Conservation (phyloP, 202 grass and related monocot genomes). For the Schoenoplectus triqueter region DNA sequence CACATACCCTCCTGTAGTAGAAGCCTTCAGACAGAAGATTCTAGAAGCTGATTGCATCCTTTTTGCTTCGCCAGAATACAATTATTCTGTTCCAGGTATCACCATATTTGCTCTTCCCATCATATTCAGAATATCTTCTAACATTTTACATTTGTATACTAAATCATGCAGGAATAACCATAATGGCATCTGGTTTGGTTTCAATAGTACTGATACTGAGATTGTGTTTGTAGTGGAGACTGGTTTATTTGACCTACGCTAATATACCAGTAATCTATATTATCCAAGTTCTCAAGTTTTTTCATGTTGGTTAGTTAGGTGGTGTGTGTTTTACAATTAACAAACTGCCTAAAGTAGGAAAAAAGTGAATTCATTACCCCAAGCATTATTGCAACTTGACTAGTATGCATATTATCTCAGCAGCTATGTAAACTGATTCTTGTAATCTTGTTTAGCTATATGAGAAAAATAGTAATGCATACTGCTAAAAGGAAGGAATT, state of each 20-base stretch:
- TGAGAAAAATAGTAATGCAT: background rate
- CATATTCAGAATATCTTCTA: background rate
- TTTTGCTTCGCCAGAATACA: conserved; percentile 76
- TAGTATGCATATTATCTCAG: background rate
- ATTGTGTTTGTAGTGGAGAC: background rate
- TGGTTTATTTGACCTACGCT: background rate
- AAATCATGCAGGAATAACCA: background rate
- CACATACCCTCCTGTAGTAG: conserved; percentile 59
- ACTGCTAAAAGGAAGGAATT: background rate
- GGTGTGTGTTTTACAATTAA: background rate
- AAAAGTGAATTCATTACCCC: background rate
- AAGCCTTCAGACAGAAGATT: conserved; percentile 69
- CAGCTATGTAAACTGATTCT: background rate
- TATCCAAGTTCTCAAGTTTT: background rate
- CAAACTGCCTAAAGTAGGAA: background rate
- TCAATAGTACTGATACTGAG: background rate
- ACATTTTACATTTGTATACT: background rate
- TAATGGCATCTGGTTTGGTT: background rate
- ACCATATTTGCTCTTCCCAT: background rate
- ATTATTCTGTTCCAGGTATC: conserved; percentile 70
- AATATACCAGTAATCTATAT: background rate
- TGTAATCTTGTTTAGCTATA: background rate
- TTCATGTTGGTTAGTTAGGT: background rate
- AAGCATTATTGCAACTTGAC: background rate
- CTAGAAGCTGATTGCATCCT: conserved; percentile 59